Conservation (phyloP, 441 rosid species). For the Gossypium gossypioides region DNA sequence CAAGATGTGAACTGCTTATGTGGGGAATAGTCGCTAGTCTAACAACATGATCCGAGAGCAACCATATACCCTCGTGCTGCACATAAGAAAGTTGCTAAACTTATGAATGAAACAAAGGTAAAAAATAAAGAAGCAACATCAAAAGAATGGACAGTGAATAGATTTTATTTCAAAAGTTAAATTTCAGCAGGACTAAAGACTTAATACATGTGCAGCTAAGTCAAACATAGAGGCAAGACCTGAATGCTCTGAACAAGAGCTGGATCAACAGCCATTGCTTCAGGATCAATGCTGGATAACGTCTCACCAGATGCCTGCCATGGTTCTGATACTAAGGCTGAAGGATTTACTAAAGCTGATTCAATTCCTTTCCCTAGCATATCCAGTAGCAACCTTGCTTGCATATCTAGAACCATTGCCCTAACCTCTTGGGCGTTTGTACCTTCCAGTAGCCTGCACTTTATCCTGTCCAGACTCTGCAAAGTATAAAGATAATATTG, state of each 20-base stretch:
- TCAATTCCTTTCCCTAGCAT: slow-evolving; percentile 99
- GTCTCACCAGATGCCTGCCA: slow-evolving; percentile 81
- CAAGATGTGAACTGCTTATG: not conserved
- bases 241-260: slow-evolving; percentile 79
- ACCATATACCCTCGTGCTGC: not conserved
- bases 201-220: slow-evolving; percentile 3
- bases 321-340: slow-evolving; percentile 77
- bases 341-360: slow-evolving; percentile 91
- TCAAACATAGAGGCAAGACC: slow-evolving; percentile 34
- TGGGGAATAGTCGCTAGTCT: not conserved
- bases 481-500: slow-evolving; percentile 14
- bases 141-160: not conserved
- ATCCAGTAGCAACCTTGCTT: slow-evolving; percentile 89
- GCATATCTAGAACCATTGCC: slow-evolving; percentile 99
- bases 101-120: not conserved
- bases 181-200: not conserved
- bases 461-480: slow-evolving; percentile 97
- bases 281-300: slow-evolving; percentile 68
- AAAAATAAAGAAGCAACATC: not conserved
- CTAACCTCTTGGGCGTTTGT: slow-evolving; percentile 98
- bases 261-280: slow-evolving; percentile 92
- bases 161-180: slow-evolving; percentile 3
- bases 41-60: not conserved
- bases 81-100: not conserved
- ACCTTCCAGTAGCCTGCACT: slow-evolving; percentile 95